A percentile compares a stretch with the other conserved stretches of the same genome.
Evolutionary conservation across 768 basidiomycete genomes (phyloP).

Genomic region (Leccinum rimulosum): DNA sequence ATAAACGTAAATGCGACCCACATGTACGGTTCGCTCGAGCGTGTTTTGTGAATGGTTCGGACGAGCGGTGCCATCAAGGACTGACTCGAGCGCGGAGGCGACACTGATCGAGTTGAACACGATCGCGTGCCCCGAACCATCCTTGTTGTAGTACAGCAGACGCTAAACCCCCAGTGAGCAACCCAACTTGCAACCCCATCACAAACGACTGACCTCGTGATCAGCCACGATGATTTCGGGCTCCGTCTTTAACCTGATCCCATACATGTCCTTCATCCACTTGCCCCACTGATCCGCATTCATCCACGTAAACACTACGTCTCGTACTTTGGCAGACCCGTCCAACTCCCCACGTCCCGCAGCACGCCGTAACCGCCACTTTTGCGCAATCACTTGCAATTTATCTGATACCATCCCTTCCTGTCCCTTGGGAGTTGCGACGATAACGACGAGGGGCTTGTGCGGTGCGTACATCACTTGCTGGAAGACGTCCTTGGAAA

Average conservation of each 20-base stretch:
- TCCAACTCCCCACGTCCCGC: background rate
- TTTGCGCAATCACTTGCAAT: constrained; percentile 50
- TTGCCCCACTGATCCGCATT: constrained; percentile 79
- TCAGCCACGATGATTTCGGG: constrained; percentile 70
- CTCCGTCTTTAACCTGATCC: constrained; percentile 40
- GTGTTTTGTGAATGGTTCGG: constrained; percentile 69
- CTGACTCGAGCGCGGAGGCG: constrained; percentile 69
- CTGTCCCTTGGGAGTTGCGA: constrained; percentile 40
- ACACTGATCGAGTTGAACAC: constrained; percentile 54
- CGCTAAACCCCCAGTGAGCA: constrained; percentile 31
- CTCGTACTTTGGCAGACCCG: constrained; percentile 27
- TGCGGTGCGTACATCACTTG: constrained; percentile 81
- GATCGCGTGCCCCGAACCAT: constrained; percentile 53
- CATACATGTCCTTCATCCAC: constrained; percentile 94
- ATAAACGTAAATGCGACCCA: constrained; percentile 30
- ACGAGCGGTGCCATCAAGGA: constrained; percentile 45
- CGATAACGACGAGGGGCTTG: constrained; percentile 76
- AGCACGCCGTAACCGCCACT: constrained; percentile 47
- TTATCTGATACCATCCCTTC: constrained; percentile 44
- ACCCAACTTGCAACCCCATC: background rate
- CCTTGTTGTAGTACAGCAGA: constrained; percentile 74
- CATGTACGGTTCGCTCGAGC: constrained; percentile 64
- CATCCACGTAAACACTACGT: constrained; percentile 88
- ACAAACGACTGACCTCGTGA: constrained; percentile 42
- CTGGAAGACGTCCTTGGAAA: constrained; percentile 78